A percentile compares a stretch with the other conserved stretches of the same genome.
These are phyloP conservation scores for Fagopyrum tataricum DNA, from an alignment of 148 eudicot genomes.

Conservation along the genomic window DNA sequence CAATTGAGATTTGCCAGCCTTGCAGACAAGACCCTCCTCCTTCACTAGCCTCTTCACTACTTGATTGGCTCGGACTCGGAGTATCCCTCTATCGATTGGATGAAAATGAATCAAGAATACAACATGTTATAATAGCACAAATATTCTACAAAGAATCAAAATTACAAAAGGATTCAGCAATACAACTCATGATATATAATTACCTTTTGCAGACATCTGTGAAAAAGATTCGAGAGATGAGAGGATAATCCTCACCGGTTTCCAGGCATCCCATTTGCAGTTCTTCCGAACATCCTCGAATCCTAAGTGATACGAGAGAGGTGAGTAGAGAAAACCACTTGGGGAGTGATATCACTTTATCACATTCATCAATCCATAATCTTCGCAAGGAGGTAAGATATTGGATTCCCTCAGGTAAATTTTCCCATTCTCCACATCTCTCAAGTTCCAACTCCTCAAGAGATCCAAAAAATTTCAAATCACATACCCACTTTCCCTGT, in stretches of 20 bases:
- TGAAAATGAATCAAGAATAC: neutral
- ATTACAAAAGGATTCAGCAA: too few relatives aligned
- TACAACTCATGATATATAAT: too few relatives aligned
- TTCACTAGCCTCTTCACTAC: neutral
- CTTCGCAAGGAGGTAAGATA: neutral
- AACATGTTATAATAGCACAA: too few relatives aligned
- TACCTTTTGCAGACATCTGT: neutral
- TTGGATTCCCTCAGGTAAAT: neutral
- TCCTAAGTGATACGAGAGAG: neutral
- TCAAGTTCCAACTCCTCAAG: accelerated
- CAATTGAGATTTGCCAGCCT: too few relatives aligned
- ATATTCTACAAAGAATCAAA: too few relatives aligned
- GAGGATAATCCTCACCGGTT: neutral
- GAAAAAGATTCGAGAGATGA: neutral
- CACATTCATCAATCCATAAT: neutral
- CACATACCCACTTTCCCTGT: neutral
- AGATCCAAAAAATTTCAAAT: neutral
- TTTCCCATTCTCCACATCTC: neutral
- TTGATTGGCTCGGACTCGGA: too few relatives aligned
- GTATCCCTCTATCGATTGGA: too few relatives aligned
- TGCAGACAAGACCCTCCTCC: too few relatives aligned
- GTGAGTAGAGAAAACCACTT: neutral
- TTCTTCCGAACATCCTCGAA: neutral
- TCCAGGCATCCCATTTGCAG: neutral
- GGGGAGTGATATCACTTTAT: neutral